Conservation (phyloP, 257 asterid species). For the Plantago elongata region DNA sequence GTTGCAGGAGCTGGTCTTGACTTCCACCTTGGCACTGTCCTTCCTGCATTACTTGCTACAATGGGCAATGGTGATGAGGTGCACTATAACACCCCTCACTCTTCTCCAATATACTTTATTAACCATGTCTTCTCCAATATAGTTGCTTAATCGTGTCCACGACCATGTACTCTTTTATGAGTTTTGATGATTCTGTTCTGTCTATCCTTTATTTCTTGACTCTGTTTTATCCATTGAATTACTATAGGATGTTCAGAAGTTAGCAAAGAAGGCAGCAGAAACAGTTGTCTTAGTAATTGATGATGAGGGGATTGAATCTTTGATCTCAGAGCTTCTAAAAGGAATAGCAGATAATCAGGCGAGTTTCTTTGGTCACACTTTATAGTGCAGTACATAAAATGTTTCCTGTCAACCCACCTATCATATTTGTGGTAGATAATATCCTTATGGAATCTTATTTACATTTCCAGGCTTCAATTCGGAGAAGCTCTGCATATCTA, state of each 20-base stretch:
- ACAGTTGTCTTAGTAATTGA: constrained; percentile 90
- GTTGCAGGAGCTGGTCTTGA: constrained; percentile 98
- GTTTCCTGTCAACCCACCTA: background rate
- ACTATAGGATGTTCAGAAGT: constrained; percentile 56
- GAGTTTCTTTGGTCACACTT: constrained; percentile 21
- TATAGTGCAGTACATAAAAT: background rate
- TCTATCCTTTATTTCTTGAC: constrained; percentile 6
- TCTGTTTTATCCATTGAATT: constrained; percentile 18
- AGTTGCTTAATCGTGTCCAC: background rate
- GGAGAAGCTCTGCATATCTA: constrained; percentile 74
- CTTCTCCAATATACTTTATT: background rate
- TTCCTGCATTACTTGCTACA: constrained; percentile 83
- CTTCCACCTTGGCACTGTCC: constrained; percentile 78
- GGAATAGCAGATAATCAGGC: constrained; percentile 86
- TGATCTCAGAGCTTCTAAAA: constrained; percentile 83
- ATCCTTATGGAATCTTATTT: constrained; percentile 19
- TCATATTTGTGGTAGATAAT: background rate
- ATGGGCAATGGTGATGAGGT: constrained; percentile 78
- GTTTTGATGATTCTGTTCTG: constrained; percentile 8
- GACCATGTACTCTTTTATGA: background rate
- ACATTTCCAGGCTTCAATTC: constrained; percentile 66
- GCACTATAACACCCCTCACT: constrained; percentile 10
- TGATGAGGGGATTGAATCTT: constrained; percentile 80
- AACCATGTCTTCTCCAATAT: background rate
- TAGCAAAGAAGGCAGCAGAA: constrained; percentile 91